Base-by-base conservation (phyloP, 805 yeast genomes). In the Crinitomyces ghanaensis region DNA sequence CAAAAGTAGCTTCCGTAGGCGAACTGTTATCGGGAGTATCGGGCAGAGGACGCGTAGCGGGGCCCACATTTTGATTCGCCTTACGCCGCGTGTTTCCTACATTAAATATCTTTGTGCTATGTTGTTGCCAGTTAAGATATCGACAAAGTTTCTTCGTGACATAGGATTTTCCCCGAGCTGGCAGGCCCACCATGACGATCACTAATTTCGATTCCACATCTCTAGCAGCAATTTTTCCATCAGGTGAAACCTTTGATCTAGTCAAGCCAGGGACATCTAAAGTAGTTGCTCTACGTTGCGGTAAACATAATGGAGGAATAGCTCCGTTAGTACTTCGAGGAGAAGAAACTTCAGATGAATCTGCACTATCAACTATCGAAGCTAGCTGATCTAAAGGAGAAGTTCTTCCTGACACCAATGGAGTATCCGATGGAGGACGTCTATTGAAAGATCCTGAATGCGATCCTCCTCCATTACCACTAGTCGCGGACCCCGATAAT, bases 101-200 rank as follows among this genome's bases (percentile, higher is more conserved):
- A 50, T 88, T 88, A 63, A 91, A 88, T 6, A 88, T 86, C 42
- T 78, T 68, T 39, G 93, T 77, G 45, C 81, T 84, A 48, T 86
- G 93, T 57, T 86, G 94, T 25, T 85, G 70, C 93, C 95, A 88
- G 59, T 88, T 88, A 52, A 88, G 63, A 57, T 83, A 91, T 39
- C 97, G 62, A 1, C 93, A 81, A 30, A 88, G 65, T 53, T 91
- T 88, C 56, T 85, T 88, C 33, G 96, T 84, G 41, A 88, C 74
- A 53, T 86, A 91, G 2, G 93, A 80, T 55, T 88, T 88, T 3
- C 98, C 98, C 35, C 96, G 65, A 0, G 96, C 96, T 0, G 97
- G 97, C 29, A 63, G 48, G 2, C 98, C 98, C 11, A 88, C 95
- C 97, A 88, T 88, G 13, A 91, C 93, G 38, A 88, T 83, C 11